A percentile compares a stretch with the other conserved stretches of the same genome.
phyloP scores from a whole-genome alignment of 169 alveolate genomes.

The Plasmodium knowlesi region DNA sequence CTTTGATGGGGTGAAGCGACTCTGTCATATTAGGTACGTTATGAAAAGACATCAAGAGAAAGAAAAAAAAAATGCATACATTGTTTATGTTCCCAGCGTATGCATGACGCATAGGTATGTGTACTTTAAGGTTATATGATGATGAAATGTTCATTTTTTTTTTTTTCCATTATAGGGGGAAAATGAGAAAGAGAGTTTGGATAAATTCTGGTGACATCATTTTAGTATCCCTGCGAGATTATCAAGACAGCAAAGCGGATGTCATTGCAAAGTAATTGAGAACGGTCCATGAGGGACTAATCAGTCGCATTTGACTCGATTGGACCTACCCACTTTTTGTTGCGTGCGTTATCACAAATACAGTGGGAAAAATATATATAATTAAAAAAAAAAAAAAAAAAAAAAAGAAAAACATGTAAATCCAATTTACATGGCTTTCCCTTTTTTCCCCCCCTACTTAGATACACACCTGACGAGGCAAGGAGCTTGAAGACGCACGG shows the following conservation, averaged over 20 bases:
- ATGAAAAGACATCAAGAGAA: not conserved
- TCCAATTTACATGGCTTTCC: not conserved
- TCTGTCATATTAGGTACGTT: constrained; percentile 94
- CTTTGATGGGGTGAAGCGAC: constrained; percentile 97
- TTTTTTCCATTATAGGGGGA: constrained; percentile 87
- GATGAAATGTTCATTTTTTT: not conserved
- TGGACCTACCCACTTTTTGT: not conserved
- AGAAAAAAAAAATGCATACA: not conserved
- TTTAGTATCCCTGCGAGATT: constrained; percentile 97
- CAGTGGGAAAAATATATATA: not conserved
- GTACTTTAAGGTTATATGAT: not conserved
- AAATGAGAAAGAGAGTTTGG: constrained; percentile 98
- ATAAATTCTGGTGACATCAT: constrained; percentile 97
- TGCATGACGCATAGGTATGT: not conserved
- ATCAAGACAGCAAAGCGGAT: constrained; percentile 98
- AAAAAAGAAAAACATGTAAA: not conserved
- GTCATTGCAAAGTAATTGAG: constrained; percentile 93
- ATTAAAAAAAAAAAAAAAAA: no score
- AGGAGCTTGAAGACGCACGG: constrained; percentile 95
- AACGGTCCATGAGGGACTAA: not conserved
- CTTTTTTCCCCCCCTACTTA: not conserved
- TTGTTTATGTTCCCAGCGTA: not conserved
- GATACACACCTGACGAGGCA: constrained; percentile 97
- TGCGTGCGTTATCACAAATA: not conserved
- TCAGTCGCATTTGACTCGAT: not conserved